Evolutionary conservation across 2,329 filamentous ascomycete species (phyloP).

Genomic region (Colletotrichum sp.): DNA sequence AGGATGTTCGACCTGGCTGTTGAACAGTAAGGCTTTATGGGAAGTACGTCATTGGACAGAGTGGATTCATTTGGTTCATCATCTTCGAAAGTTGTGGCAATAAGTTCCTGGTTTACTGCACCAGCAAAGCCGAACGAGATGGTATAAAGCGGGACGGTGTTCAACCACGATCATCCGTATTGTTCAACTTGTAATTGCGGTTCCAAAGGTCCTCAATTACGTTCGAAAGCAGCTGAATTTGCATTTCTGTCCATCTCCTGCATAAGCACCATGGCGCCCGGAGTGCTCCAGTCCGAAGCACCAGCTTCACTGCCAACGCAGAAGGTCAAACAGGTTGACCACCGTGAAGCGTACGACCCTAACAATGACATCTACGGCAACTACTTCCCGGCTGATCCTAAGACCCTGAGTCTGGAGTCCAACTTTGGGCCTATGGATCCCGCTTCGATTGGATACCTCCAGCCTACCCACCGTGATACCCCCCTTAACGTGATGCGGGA

Average conservation of each 20-base stretch:
- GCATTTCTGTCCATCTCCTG: not conserved
- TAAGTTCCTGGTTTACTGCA: not conserved
- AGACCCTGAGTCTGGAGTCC: not conserved
- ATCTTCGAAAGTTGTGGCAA: not conserved
- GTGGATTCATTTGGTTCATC: not conserved
- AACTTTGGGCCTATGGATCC: not conserved
- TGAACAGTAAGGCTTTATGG: not conserved
- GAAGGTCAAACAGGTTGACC: not conserved
- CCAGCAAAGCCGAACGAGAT: not conserved
- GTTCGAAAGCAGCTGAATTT: not conserved
- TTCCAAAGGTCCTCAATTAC: not conserved
- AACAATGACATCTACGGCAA: not conserved
- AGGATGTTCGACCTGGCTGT: not conserved
- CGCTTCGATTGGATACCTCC: not conserved
- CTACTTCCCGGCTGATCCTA: not conserved
- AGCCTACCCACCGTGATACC: not conserved
- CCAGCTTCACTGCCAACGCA: not conserved
- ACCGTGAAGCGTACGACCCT: not conserved
- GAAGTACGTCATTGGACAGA: not conserved
- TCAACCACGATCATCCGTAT: not conserved
- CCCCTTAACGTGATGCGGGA: constrained; percentile 7
- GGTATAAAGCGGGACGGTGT: not conserved
- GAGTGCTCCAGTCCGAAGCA: not conserved
- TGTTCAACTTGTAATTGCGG: not conserved
- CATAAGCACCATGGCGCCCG: not conserved